Evolutionary conservation across 257 asterid species (phyloP), one percentile per base, ranked within the genome.

Genomic region (Solanum dulcamara): DNA sequence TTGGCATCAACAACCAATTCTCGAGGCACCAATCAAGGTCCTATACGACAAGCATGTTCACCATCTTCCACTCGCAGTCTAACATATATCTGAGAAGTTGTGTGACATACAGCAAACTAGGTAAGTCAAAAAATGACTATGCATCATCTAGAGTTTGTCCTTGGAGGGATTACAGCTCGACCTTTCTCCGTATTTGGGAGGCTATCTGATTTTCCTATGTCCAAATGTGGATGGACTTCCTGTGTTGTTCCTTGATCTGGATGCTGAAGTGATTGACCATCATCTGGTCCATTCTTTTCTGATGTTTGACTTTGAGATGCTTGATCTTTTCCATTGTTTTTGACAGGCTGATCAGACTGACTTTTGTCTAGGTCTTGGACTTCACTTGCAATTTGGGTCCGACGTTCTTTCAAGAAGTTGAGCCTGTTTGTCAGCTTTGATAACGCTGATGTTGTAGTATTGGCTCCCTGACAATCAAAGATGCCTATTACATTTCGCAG

Each of bases 361-460:
- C 87, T 88, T 89, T 88, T 94, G 86, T 96, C 96, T 84, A 91
- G 62, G 89, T 84, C 86, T 80, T 91, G 96, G 85, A 91, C 90
- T 90, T 96, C 99, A 57, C 86, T 86, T 55, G 97, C 90, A 50
- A 92, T 94, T 84, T 92, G 98, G 7, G 97, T 79, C 22, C 97
- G 95, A 17, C 95, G 92, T 88, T 96, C 98, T 90, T 96, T 96
- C 87, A 96, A 92, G 95, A 96, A 93, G 92, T 92, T 93, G 87
- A 96, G 98, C 87, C 97, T 89, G 92, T 92, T 92, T 85, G 99
- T 91, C 87, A 94, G 93, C 94, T 93, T 96, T 83, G 98, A 91
- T 85, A 96, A 92, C 35, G 97, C 97, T 87, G 96, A 92, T 86
- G 94, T 85, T 83, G 96, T 90, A 81, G 93, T 87, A 90, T 88